Evolutionary conservation across 164 flowering plant genomes (phyloP), one percentile per base, ranked within the genome.

Genomic region (Annona cherimola): DNA sequence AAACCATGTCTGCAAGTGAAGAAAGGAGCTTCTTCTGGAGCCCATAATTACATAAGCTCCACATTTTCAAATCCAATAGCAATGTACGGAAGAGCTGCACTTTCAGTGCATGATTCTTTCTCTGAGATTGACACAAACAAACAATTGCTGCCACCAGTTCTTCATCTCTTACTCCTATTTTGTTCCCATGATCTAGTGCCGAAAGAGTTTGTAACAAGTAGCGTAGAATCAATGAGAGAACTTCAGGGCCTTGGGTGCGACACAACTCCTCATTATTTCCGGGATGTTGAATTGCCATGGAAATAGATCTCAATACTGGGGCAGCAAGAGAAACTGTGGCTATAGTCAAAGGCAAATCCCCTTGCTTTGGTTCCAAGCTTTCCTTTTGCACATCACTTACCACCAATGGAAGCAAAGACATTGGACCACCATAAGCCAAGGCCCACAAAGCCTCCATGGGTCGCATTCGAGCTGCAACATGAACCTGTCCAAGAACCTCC

Each of bases 401-500:
- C 5, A 80, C 82, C 71, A 96, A 60, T 45, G 99, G 97, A 83
- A 96, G 97, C 80, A 96, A 85, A 71, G 93, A 93, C 90, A 96
- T 83, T 42, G 99, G 96, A 46, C 99, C 98, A 42, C 98, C 99
- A 84, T 89, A 86, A 20, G 96, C 93, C 81, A 92, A 80, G 69
- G 98, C 96, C 99, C 99, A 96, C 69, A 96, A 79, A 63, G 99
- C 86, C 79, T 93, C 98, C 62, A 80, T 79, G 11, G 98, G 94
- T 41, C 90, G 85, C 87, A 87, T 85, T 76, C 99, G 82, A 54
- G 82, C 82, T 71, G 96, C 97, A 83, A 96, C 87, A 77, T 91
- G 91, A 66, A 96, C 99, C 82, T 90, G 99, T 76, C 99, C 99
- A 77, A 96, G 99, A 81, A 96, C 99, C 86, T 96, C 99, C 62